Base-by-base conservation (phyloP, 2,329 filamentous ascomycete genomes). In the Phyllosticta capitalensis region DNA sequence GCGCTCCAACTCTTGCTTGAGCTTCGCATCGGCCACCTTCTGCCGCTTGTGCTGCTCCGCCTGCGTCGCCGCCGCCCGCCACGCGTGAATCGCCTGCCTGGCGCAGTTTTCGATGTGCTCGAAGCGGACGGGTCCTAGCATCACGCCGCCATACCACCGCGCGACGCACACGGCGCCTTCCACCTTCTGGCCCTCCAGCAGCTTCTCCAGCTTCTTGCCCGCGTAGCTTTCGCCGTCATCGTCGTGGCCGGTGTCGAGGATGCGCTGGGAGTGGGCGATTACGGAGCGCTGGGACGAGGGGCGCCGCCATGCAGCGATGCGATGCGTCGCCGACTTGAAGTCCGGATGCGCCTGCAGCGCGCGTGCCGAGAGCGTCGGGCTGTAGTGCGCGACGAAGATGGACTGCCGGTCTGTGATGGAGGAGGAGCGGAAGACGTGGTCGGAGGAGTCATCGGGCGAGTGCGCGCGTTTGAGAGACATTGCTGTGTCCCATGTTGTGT, bases 181-280 rank as follows among this genome's bases (percentile, higher is more conserved):
- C 14, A 75, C 74, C 19, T 75, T 67, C 63, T 74, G 71, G 10
- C 76, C 72, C 22, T 72, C 70, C 12, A 83, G 72, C 21, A 81
- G 72, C 59, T 75, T 73, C 64, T 76, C 71, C 3, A 82, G 69
- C 22, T 73, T 73, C 60, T 73, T 75, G 4, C 79, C 80, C 0
- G 74, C 80, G 67, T 79, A 78, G 56, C 75, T 76, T 65, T 83
- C 80, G 14, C 80, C 80, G 62, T 82, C 80, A 61, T 82, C 80
- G 58, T 82, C 79, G 55, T 75, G 72, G 12, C 76, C 77, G 0
- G 71, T 67, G 48, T 77, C 73, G 63, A 53, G 9, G 9, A 60
- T 30, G 33, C 52, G 56, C 74, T 60, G 0, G 73, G 66, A 30
- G 70, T 71, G 1, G 67, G 64, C 24, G 60, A 61, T 14, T 19